Conservation (phyloP, 306 rosid genomes). For the Quercus variabilis region DNA sequence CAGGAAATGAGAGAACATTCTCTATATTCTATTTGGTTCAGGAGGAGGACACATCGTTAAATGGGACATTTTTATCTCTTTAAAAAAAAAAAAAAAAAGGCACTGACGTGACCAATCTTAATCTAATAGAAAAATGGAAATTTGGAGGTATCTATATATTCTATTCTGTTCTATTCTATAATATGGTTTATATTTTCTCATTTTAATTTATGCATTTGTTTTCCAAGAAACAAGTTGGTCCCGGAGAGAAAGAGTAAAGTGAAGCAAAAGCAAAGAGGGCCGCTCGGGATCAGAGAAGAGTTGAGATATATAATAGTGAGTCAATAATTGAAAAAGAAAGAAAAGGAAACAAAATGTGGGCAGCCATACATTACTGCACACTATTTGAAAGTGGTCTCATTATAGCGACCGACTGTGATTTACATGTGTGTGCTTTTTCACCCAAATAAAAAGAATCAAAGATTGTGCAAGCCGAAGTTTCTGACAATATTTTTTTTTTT, state of each 20-base stretch:
- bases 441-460: slow-evolving; percentile 25
- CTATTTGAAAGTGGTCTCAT: slow-evolving; percentile 22
- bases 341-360: slow-evolving; percentile 33
- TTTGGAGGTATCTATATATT: too few relatives aligned
- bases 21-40: too few relatives aligned
- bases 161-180: too few relatives aligned
- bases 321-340: slow-evolving; percentile 44
- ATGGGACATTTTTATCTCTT: too few relatives aligned
- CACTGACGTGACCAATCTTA: too few relatives aligned
- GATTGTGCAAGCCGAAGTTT: slow-evolving; percentile 34
- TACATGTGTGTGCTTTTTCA: slow-evolving; percentile 36
- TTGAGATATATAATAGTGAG: neutral
- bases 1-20: neutral
- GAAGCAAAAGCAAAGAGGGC: slow-evolving; percentile 35
- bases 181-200: too few relatives aligned
- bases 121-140: too few relatives aligned
- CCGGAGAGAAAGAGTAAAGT: slow-evolving; percentile 43
- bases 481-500: slow-evolving; percentile 25
- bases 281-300: slow-evolving; percentile 84
- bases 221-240: slow-evolving; percentile 49
- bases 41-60: too few relatives aligned
- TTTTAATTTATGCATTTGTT: neutral
- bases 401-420: slow-evolving; percentile 34
- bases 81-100: too few relatives aligned
- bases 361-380: slow-evolving; percentile 8